Percentiles rank a stretch among this genome's conserved stretches.
Evolutionary conservation across 2,329 filamentous ascomycete species (phyloP).

Genomic region (Hypoxylon sp.): DNA sequence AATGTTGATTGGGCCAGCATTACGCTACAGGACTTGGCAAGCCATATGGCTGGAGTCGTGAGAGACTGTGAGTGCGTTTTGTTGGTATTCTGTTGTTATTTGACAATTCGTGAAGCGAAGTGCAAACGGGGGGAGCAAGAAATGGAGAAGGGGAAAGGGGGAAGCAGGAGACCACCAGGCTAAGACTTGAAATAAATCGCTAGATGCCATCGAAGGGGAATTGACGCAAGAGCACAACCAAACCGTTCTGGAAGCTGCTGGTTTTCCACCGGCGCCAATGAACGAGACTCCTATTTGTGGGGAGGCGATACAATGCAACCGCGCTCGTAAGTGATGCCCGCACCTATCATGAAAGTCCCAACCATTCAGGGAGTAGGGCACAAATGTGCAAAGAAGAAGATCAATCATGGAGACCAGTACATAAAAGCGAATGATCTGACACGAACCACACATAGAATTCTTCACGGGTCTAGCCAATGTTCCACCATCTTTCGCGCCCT

Average conservation of each 20-base stretch:
- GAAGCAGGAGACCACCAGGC: not conserved
- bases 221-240: conserved; percentile 50
- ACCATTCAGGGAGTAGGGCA: not conserved
- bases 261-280: conserved; percentile 46
- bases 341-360: not conserved
- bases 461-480: conserved; percentile 45
- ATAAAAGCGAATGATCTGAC: conserved; percentile 2
- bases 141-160: not conserved
- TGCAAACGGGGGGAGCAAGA: not conserved
- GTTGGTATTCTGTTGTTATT: not conserved
- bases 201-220: conserved; percentile 48
- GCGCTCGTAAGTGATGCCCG: conserved; percentile 43
- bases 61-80: conserved; percentile 49
- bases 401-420: not conserved
- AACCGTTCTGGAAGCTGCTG: conserved; percentile 42
- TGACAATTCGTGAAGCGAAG: not conserved
- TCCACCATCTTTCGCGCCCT: conserved; percentile 48
- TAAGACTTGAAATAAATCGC: conserved; percentile 17
- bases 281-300: conserved; percentile 45
- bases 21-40: conserved; percentile 51
- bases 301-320: conserved; percentile 42
- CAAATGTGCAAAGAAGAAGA: not conserved
- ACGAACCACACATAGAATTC: conserved; percentile 38
- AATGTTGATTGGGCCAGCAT: conserved; percentile 46
- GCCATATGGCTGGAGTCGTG: conserved; percentile 50